Evolutionary conservation across 2,329 filamentous ascomycete species (phyloP).

Genomic region (Fusarium humuli): DNA sequence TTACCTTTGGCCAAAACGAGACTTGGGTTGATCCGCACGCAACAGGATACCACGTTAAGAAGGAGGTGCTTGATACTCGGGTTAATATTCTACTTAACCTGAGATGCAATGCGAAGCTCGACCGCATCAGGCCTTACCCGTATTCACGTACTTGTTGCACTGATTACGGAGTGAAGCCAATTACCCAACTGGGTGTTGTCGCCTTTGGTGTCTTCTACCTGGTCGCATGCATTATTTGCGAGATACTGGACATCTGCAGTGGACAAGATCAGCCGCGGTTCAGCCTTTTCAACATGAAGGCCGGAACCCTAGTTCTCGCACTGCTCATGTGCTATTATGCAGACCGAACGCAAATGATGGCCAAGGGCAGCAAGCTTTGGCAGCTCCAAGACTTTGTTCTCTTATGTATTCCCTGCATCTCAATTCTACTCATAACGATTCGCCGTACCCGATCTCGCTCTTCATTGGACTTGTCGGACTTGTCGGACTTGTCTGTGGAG

Average conservation of each 20-base stretch:
- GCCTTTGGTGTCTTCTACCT: slow-evolving; percentile 24
- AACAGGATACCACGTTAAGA: slow-evolving; percentile 45
- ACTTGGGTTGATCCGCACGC: slow-evolving; percentile 13
- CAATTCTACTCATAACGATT: slow-evolving; percentile 21
- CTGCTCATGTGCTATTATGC: slow-evolving; percentile 43
- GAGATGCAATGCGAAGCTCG: slow-evolving; percentile 61
- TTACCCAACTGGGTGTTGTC: slow-evolving; percentile 37
- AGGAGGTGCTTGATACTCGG: slow-evolving; percentile 41
- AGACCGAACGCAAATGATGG: slow-evolving; percentile 44
- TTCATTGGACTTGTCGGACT: fast-evolving
- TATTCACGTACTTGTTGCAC: slow-evolving; percentile 65
- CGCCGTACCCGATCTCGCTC: slow-evolving; percentile 10
- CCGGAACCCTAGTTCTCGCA: slow-evolving; percentile 37
- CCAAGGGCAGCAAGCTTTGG: slow-evolving; percentile 34
- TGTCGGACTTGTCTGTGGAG: not conserved
- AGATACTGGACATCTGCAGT: not conserved
- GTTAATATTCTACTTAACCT: slow-evolving; percentile 62
- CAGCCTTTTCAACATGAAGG: slow-evolving; percentile 33
- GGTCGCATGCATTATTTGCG: slow-evolving; percentile 8
- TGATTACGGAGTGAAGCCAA: slow-evolving; percentile 52
- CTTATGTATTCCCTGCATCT: slow-evolving; percentile 11
- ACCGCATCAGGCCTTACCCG: slow-evolving; percentile 51
- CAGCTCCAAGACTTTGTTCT: slow-evolving; percentile 27
- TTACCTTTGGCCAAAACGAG: slow-evolving; percentile 13
- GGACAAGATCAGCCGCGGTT: not conserved